Evolutionary conservation across 306 rosid species (phyloP).

Genomic region (Prunus mume): DNA sequence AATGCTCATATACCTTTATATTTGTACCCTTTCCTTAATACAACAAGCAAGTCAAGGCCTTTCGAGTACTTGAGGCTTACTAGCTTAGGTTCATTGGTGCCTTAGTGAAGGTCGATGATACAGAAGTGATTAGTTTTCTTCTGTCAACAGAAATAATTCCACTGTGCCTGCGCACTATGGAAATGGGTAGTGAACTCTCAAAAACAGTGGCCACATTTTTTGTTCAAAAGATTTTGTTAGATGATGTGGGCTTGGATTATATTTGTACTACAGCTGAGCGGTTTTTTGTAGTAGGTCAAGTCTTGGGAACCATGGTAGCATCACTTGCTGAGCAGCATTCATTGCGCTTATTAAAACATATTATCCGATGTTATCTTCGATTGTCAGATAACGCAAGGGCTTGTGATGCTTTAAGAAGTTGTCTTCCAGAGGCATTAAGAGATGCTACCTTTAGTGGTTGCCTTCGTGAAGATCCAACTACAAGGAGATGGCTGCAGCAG

Average conservation of each 20-base stretch:
- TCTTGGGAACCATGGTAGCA: slow-evolving; percentile 57
- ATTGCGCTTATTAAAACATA: slow-evolving; percentile 62
- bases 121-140: slow-evolving; percentile 71
- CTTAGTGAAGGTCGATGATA: slow-evolving; percentile 80
- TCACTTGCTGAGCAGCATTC: slow-evolving; percentile 68
- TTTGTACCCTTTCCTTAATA: slow-evolving; percentile 79
- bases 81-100: slow-evolving; percentile 90
- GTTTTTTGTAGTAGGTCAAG: slow-evolving; percentile 61
- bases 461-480: slow-evolving; percentile 72
- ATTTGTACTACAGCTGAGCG: slow-evolving; percentile 67
- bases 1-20: slow-evolving; percentile 77
- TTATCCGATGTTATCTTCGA: slow-evolving; percentile 68
- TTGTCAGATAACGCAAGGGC: slow-evolving; percentile 68
- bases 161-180: slow-evolving; percentile 79
- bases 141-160: slow-evolving; percentile 79
- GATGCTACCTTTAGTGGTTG: slow-evolving; percentile 56
- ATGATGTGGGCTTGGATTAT: slow-evolving; percentile 74
- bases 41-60: slow-evolving; percentile 70
- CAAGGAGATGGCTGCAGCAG: slow-evolving; percentile 70
- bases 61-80: slow-evolving; percentile 84
- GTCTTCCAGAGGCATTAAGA: slow-evolving; percentile 69
- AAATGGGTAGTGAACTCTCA: slow-evolving; percentile 77
- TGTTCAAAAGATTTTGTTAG: slow-evolving; percentile 67
- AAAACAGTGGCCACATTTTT: slow-evolving; percentile 80
- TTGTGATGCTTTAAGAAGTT: slow-evolving; percentile 57